Conservation (phyloP, 1,284 basidiomycete genomes). For the Sanghuangporus weigelae region DNA sequence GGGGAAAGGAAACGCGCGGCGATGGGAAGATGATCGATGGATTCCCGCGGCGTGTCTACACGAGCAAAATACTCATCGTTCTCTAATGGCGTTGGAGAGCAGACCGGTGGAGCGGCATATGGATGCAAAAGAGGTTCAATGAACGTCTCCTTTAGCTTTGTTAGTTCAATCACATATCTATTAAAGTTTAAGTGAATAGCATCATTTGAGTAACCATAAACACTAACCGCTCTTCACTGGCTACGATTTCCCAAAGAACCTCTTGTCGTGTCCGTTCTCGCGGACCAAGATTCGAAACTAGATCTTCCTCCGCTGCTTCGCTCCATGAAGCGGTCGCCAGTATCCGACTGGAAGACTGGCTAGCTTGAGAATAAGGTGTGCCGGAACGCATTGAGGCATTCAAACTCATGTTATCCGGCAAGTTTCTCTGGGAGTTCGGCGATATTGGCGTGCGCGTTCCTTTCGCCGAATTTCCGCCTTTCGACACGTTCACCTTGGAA, state of each 20-base stretch:
- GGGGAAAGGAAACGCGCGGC: conserved; percentile 88
- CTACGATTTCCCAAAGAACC: conserved; percentile 97
- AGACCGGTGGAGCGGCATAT: conserved; percentile 51
- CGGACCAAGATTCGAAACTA: conserved; percentile 89
- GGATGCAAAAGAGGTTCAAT: conserved; percentile 88
- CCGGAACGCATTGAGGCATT: conserved; percentile 66
- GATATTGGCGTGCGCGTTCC: conserved; percentile 48
- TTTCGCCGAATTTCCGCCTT: conserved; percentile 30
- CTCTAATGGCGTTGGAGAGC: conserved; percentile 53
- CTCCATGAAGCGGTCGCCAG: conserved; percentile 88
- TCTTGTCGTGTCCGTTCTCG: conserved; percentile 95
- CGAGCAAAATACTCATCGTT: conserved; percentile 56
- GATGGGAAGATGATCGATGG: conserved; percentile 79
- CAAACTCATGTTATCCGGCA: conserved; percentile 45
- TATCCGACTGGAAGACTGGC: conserved; percentile 60
- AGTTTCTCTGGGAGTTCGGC: conserved; percentile 49
- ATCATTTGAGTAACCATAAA: conserved; percentile 7
- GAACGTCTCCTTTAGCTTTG: conserved; percentile 91
- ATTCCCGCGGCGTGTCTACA: conserved; percentile 58
- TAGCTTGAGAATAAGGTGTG: conserved; percentile 76
- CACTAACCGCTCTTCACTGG: conserved; percentile 88
- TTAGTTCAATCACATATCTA: conserved; percentile 88
- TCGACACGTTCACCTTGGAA: conserved; percentile 39
- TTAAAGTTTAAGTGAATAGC: conserved; percentile 17
- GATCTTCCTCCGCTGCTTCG: conserved; percentile 91